phyloP scores from a whole-genome alignment of 2,329 filamentous ascomycete species.

The Pleomassaria siparia region DNA sequence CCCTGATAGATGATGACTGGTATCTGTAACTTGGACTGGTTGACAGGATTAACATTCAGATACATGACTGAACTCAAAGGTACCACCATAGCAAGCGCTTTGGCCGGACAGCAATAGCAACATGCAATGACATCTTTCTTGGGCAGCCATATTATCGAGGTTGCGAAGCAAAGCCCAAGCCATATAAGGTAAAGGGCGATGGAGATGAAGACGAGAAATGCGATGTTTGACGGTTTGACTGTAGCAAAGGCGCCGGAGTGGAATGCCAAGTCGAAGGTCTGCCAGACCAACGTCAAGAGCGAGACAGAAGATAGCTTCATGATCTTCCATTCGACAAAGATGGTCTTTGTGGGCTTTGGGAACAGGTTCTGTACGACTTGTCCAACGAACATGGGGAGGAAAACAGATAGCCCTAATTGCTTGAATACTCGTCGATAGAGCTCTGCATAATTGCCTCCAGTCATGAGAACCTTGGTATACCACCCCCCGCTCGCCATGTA shows the following conservation, averaged over 20 bases:
- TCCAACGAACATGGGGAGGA: slow-evolving; percentile 64
- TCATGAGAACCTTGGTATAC: slow-evolving; percentile 60
- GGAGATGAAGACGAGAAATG: slow-evolving; percentile 69
- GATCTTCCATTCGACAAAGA: slow-evolving; percentile 53
- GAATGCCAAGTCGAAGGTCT: slow-evolving; percentile 68
- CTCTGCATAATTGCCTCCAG: slow-evolving; percentile 55
- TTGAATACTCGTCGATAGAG: slow-evolving; percentile 69
- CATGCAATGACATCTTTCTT: slow-evolving; percentile 67
- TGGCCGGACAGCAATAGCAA: slow-evolving; percentile 73
- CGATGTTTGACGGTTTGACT: slow-evolving; percentile 61
- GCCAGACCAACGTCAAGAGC: slow-evolving; percentile 60
- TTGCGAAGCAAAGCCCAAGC: slow-evolving; percentile 61
- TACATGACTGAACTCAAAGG: slow-evolving; percentile 71
- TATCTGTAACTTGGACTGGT: slow-evolving; percentile 62
- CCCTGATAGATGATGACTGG: slow-evolving; percentile 61
- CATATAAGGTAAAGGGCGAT: slow-evolving; percentile 65
- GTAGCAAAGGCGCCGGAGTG: slow-evolving; percentile 62
- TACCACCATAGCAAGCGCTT: slow-evolving; percentile 71
- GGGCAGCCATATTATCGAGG: slow-evolving; percentile 56
- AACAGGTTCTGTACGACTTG: slow-evolving; percentile 62
- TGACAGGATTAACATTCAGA: slow-evolving; percentile 55
- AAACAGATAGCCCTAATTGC: slow-evolving; percentile 67
- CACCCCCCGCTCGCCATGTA: slow-evolving; percentile 57
- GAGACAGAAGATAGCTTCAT: slow-evolving; percentile 49
- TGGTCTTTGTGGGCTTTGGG: slow-evolving; percentile 54